Percentiles rank a stretch among this genome's conserved stretches.
phyloP scores from a whole-genome alignment of 768 basidiomycete genomes.

The Lactarius evosmus region DNA sequence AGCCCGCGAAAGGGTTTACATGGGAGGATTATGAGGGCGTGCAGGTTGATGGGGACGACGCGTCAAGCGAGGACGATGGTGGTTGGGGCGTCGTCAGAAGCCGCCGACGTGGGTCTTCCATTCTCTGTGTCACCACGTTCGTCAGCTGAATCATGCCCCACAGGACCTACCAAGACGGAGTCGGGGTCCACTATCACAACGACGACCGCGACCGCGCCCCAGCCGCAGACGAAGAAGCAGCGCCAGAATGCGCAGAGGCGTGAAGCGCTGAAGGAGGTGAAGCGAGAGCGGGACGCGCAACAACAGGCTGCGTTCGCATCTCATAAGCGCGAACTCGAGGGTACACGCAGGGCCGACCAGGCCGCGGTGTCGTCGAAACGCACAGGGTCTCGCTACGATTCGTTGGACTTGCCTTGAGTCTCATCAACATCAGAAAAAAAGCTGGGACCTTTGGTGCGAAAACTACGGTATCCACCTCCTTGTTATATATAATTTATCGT shows the following conservation, averaged over 20 bases:
- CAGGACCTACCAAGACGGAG: conserved; percentile 27
- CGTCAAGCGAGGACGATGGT: conserved; percentile 59
- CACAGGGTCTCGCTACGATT: conserved; percentile 23
- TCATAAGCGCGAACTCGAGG: conserved; percentile 62
- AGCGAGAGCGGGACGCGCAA: conserved; percentile 51
- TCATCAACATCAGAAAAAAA: background rate
- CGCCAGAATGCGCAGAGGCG: conserved; percentile 61
- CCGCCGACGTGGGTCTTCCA: conserved; percentile 36
- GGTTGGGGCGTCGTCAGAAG: conserved; percentile 74
- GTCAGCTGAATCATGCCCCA: background rate
- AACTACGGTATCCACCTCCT: conserved; percentile 1
- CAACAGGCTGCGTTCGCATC: conserved; percentile 49
- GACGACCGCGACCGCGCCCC: conserved; percentile 34
- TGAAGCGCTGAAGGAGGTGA: conserved; percentile 56
- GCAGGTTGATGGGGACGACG: conserved; percentile 60
- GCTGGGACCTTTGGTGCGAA: conserved; percentile 3
- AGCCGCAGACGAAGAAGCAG: conserved; percentile 61
- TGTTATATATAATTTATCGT: conserved; percentile 20
- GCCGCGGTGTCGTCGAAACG: conserved; percentile 31
- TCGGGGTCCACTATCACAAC: conserved; percentile 9
- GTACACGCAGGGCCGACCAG: conserved; percentile 49
- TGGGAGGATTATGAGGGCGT: conserved; percentile 80
- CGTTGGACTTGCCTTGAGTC: background rate
- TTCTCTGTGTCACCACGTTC: background rate
- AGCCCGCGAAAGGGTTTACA: conserved; percentile 61